Base-by-base conservation (phyloP, 2,329 filamentous ascomycete species). In the Phoma sp. region DNA sequence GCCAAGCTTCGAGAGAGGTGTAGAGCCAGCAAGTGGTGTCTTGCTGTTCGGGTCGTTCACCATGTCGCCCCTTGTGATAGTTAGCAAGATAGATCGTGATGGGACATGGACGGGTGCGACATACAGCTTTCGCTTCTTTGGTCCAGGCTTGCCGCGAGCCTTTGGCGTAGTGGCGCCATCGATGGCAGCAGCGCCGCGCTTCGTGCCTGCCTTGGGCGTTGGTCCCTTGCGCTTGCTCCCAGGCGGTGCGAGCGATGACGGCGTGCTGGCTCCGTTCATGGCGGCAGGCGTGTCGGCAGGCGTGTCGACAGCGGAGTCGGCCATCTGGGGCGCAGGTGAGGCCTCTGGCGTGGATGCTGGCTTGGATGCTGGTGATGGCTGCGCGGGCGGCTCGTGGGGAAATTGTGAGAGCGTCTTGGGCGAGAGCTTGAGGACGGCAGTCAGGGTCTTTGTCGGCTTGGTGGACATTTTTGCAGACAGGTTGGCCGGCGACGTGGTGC, bases 81-180 rank as follows among this genome's bases (percentile, higher is more conserved):
- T 70, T 54, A 67, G 63, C 68, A 70, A 52, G 74, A 42, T 36
- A 33, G 33, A 9, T 14, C 6, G 32, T 48, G 22, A 37, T 38
- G n/a, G 23, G 25, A 43, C 25, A 30, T 18, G 14, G 41, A 29
- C 18, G 27, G 29, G 27, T 7, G 32, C 32, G 29, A 47, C 92
- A 79, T 89, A 97, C 93, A 96, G 78, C 82, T 89, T 88, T 62
- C 90, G 88, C 80, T 96, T 96, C 85, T 97, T 98, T 0, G 93
- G 93, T 6, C 93, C 93, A 6, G 95, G 93, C 79, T 96, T 96
- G 71, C 89, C 89, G 72, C 90, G 82, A 49, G 87, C 81, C 75
- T 90, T 92, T n/a, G 87, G 80, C 24, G 79, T 70, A 43, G 39
- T 47, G 23, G 57, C 29, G 47, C 42, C 81, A 60, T 93, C 90